phyloP scores from a whole-genome alignment of 257 asterid species.

The Ballota nigra region DNA sequence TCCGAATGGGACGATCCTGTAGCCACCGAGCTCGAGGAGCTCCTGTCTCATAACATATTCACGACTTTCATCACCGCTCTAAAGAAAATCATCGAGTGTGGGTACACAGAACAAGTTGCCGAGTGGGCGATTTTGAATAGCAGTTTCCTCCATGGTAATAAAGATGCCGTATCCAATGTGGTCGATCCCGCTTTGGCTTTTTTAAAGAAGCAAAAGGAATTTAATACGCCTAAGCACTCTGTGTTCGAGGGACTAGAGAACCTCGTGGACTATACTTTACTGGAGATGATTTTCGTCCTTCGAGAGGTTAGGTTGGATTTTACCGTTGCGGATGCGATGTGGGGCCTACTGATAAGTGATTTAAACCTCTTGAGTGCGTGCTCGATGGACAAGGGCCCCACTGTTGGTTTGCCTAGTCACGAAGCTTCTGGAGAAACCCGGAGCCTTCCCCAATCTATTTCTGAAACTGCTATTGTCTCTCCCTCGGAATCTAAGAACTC shows the following conservation, averaged over 20 bases:
- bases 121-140: slow-evolving; percentile 64
- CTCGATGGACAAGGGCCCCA: slow-evolving; percentile 32
- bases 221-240: slow-evolving; percentile 26
- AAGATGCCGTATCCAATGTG: slow-evolving; percentile 58
- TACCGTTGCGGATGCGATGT: slow-evolving; percentile 67
- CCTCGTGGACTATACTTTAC: slow-evolving; percentile 57
- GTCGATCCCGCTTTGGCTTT: slow-evolving; percentile 65
- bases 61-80: slow-evolving; percentile 47
- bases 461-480: slow-evolving; percentile 29
- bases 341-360: slow-evolving; percentile 70
- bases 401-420: slow-evolving; percentile 26
- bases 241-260: slow-evolving; percentile 47
- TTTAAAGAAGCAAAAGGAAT: slow-evolving; percentile 41
- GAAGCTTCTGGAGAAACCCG: slow-evolving; percentile 31
- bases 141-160: slow-evolving; percentile 58
- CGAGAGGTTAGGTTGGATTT: slow-evolving; percentile 60
- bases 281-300: slow-evolving; percentile 77
- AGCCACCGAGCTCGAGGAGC: slow-evolving; percentile 51
- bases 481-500: slow-evolving; percentile 27
- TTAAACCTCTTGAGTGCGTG: slow-evolving; percentile 67
- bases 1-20: slow-evolving; percentile 66
- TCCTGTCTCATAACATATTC: slow-evolving; percentile 40
- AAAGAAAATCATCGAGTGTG: slow-evolving; percentile 52
- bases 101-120: slow-evolving; percentile 55
- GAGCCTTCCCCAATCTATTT: slow-evolving; percentile 14